Evolutionary conservation across 2,329 filamentous ascomycete genomes (phyloP), one percentile per base, ranked within the genome.

Genomic region (Fonsecaea pugnacius): DNA sequence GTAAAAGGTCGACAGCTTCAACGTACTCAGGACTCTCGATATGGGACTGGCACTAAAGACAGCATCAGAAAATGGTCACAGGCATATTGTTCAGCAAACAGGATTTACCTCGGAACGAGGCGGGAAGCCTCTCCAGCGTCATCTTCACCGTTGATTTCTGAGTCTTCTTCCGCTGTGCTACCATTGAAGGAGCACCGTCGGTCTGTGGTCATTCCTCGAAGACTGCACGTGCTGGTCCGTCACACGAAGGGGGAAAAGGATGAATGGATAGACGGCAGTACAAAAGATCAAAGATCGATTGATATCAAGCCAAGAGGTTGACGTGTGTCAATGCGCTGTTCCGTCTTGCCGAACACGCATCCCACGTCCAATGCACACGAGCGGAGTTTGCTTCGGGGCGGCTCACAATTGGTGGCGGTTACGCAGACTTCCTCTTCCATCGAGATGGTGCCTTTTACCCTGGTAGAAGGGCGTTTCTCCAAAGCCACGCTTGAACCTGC

Each of bases 191-290:
- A 52, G 24, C 57, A 16, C 30, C 21, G 12, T 10, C 33, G 43
- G 30, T 59, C 43, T 52, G 57, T 40, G 32, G 30, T 38, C 57
- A 59, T 59, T 52, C 40, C 43, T 59, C 14, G 43, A 36, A 59
- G 46, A n/a, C 57, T 52, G 32, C 46, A 36, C 14, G 8, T 7
- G 24, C 32, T 10, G 14, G 27, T 24, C 30, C 33, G n/a, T 32
- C 16, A n/a, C 38, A 52, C 51, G 33, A 16, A 27, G 52, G 21
- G 21, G 33, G 18, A 32, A 6, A 21, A n/a, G 53, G 14, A 21
- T 21, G 27, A n/a, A 36, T 30, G 24, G 12, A 12, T 5, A 40
- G 16, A n/a, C 8, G 18, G 14, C 18, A 52, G 32, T n/a, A 53
- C 14, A 35, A n/a, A 14, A n/a, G 14, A 35, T 33, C 32, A 21